phyloP scores from a whole-genome alignment of 2,329 filamentous ascomycete species.

The Sordariomycetes sp. region DNA sequence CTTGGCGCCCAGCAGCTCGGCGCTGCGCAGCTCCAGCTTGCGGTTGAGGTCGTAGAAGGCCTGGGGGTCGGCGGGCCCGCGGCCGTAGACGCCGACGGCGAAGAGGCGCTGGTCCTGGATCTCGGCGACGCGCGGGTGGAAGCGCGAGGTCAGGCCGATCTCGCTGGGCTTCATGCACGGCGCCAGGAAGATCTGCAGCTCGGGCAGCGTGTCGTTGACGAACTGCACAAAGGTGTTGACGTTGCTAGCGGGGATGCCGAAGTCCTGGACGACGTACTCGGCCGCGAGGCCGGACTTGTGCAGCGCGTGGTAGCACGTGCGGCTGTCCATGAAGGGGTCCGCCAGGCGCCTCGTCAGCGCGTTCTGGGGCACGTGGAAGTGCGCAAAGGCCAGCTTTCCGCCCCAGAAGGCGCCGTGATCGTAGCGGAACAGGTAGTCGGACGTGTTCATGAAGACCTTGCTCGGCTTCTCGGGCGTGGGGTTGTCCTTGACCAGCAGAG shows the following conservation, averaged over 20 bases:
- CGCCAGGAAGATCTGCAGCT: constrained; percentile 18
- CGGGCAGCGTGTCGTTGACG: constrained; percentile 18
- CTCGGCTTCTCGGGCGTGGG: constrained; percentile 11
- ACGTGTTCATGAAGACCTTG: constrained; percentile 28
- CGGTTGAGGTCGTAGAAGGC: constrained; percentile 37
- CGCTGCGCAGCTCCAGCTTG: constrained; percentile 35
- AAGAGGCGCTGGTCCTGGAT: constrained; percentile 23
- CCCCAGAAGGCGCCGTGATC: constrained; percentile 49
- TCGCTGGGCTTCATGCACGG: constrained; percentile 16
- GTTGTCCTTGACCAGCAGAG: constrained; percentile 12
- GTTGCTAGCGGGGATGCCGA: constrained; percentile 20
- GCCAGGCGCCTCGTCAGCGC: constrained; percentile 36
- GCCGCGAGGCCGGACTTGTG: constrained; percentile 37
- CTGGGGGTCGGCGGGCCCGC: constrained; percentile 20
- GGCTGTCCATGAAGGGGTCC: constrained; percentile 42
- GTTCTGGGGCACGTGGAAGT: constrained; percentile 43
- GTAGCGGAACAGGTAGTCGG: constrained; percentile 48
- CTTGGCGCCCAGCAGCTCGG: constrained; percentile 42
- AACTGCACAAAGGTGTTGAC: constrained; percentile 16
- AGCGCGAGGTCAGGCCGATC: constrained; percentile 20
- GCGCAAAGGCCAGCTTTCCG: constrained; percentile 37
- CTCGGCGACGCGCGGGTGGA: constrained; percentile 19
- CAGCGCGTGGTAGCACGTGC: constrained; percentile 42
- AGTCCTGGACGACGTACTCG: constrained; percentile 40
- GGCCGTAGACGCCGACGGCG: constrained; percentile 36